Percentiles rank a stretch among this genome's conserved stretches.
Conservation (phyloP, 2,329 filamentous ascomycete species). For the Botrytis galanthina region DNA sequence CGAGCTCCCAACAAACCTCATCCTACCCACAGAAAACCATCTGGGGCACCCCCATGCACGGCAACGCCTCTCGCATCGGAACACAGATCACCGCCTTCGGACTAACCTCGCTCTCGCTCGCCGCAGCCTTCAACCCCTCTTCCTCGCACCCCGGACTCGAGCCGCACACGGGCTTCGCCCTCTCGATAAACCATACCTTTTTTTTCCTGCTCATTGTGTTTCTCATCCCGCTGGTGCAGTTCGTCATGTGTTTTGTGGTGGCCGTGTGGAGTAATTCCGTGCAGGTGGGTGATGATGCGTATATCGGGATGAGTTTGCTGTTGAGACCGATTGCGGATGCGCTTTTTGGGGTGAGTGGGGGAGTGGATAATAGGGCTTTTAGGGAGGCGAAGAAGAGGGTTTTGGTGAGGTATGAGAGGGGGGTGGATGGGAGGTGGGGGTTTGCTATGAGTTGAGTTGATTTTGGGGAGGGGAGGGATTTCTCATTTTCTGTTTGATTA, state of each 20-base stretch:
- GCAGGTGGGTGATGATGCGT: slow-evolving; percentile 31
- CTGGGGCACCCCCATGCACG: slow-evolving; percentile 40
- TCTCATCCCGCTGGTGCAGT: slow-evolving; percentile 29
- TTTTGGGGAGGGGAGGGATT: no score
- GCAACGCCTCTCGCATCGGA: slow-evolving; percentile 40
- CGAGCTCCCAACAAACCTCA: slow-evolving; percentile 38
- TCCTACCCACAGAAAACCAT: slow-evolving; percentile 45
- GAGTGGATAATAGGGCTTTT: slow-evolving; percentile 30
- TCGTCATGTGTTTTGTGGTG: slow-evolving; percentile 31
- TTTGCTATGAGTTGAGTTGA: slow-evolving; percentile 22
- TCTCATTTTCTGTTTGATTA: no score
- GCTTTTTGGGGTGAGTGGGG: slow-evolving; percentile 30
- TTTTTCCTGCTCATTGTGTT: slow-evolving; percentile 45
- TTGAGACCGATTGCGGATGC: slow-evolving; percentile 35
- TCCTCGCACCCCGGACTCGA: slow-evolving; percentile 21
- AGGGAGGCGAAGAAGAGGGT: slow-evolving; percentile 30
- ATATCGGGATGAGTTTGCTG: slow-evolving; percentile 33
- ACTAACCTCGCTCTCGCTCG: slow-evolving; percentile 35
- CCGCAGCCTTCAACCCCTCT: slow-evolving; percentile 28
- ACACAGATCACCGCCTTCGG: slow-evolving; percentile 41
- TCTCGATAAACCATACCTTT: slow-evolving; percentile 45
- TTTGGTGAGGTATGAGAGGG: slow-evolving; percentile 33
- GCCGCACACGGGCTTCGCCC: slow-evolving; percentile 26
- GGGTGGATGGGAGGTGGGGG: slow-evolving; percentile 28
- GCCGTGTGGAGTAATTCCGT: slow-evolving; percentile 34